Evolutionary conservation across 2,329 filamentous ascomycete species (phyloP).

Genomic region (Colletotrichum sp.): DNA sequence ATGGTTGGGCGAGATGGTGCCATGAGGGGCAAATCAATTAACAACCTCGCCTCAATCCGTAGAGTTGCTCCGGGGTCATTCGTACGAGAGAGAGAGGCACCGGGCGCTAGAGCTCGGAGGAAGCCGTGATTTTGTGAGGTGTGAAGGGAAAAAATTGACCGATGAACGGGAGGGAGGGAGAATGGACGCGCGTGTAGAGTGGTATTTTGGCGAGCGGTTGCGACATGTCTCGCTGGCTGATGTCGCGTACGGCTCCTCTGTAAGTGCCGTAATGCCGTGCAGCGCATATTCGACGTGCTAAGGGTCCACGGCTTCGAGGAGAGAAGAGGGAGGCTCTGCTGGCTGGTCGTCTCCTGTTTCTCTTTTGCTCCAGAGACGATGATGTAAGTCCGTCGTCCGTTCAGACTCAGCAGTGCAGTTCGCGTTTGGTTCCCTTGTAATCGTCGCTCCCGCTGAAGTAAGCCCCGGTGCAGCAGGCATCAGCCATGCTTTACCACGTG

Average conservation of each 20-base stretch:
- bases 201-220: neutral
- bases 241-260: neutral
- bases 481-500: neutral
- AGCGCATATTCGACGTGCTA: neutral
- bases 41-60: neutral
- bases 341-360: neutral
- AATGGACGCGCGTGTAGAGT: neutral
- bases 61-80: neutral
- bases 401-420: neutral
- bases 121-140: neutral
- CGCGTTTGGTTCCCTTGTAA: neutral
- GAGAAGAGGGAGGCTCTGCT: neutral
- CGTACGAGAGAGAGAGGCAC: neutral
- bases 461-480: neutral
- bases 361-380: neutral
- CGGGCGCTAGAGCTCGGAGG: neutral
- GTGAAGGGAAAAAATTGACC: neutral
- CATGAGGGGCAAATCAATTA: neutral
- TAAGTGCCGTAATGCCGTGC: neutral
- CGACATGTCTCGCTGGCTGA: neutral
- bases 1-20: neutral
- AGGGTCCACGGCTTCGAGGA: neutral
- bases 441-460: constrained; percentile 4
- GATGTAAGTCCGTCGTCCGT: neutral
- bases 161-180: neutral